phyloP scores from a whole-genome alignment of 352 stramenopile genomes.

The Pythium dissimile region DNA sequence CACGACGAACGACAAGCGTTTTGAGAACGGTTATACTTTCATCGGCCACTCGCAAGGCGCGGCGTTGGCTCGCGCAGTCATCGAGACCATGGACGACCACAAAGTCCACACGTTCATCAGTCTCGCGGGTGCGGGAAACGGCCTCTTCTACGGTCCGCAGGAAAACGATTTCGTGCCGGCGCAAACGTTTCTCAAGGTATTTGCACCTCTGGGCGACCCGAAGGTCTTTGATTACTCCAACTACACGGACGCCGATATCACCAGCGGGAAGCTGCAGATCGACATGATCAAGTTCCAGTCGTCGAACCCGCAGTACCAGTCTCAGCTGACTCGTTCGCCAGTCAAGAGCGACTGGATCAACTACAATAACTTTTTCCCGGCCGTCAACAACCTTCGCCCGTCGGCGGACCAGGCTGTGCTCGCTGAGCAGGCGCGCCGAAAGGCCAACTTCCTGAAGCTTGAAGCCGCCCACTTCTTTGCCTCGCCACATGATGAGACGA shows the following conservation, averaged over 20 bases:
- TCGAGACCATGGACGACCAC: slow-evolving; percentile 50
- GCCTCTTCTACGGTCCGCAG: slow-evolving; percentile 45
- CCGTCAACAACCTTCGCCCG: slow-evolving; percentile 23
- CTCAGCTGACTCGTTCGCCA: too few relatives aligned
- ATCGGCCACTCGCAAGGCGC: slow-evolving; percentile 41
- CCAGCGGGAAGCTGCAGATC: too few relatives aligned
- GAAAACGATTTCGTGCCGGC: slow-evolving; percentile 21
- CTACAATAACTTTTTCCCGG: too few relatives aligned
- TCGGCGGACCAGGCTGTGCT: slow-evolving; percentile 20
- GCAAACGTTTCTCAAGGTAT: too few relatives aligned
- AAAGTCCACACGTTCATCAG: slow-evolving; percentile 36
- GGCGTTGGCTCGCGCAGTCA: slow-evolving; percentile 27
- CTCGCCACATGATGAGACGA: slow-evolving; percentile 27
- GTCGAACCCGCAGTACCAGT: too few relatives aligned
- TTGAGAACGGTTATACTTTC: slow-evolving; percentile 38
- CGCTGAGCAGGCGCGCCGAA: slow-evolving; percentile 30
- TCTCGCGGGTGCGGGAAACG: slow-evolving; percentile 38
- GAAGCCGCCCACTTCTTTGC: slow-evolving; percentile 35
- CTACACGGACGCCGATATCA: too few relatives aligned
- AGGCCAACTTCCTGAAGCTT: slow-evolving; percentile 27
- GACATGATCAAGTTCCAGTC: too few relatives aligned
- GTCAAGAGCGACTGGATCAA: too few relatives aligned
- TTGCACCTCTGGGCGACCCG: too few relatives aligned
- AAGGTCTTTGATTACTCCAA: too few relatives aligned
- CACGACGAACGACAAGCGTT: slow-evolving; percentile 19